Evolutionary conservation across 345 rosid genomes (phyloP).

Genomic region (Brassica juncea): DNA sequence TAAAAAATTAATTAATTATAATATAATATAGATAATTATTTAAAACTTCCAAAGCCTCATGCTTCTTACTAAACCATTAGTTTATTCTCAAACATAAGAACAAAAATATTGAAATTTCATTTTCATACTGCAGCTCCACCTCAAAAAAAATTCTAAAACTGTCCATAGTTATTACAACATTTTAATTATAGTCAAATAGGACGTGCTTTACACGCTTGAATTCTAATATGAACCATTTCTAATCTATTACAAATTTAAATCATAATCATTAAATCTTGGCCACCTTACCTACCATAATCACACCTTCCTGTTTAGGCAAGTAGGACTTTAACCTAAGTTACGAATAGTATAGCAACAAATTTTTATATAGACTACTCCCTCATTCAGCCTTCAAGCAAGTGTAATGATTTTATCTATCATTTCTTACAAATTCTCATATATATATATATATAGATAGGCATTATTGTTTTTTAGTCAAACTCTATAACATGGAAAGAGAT

Average conservation of each 20-base stretch:
- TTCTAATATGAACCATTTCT: not conserved
- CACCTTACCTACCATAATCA: not conserved
- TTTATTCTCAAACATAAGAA: not conserved
- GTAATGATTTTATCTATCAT: too few relatives aligned
- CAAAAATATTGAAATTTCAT: not conserved
- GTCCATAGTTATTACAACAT: not conserved
- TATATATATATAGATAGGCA: too few relatives aligned
- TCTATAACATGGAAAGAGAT: too few relatives aligned
- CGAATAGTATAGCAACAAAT: not conserved
- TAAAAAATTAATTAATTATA: too few relatives aligned
- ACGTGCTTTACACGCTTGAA: too few relatives aligned
- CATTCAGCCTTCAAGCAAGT: too few relatives aligned
- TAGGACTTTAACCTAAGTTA: not conserved
- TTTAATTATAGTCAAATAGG: too few relatives aligned
- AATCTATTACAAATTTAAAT: too few relatives aligned
- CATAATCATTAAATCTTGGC: not conserved
- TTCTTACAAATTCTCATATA: too few relatives aligned
- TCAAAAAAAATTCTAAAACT: not conserved
- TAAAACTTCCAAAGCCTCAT: not conserved
- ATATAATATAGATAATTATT: too few relatives aligned
- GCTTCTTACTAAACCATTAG: not conserved
- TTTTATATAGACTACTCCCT: too few relatives aligned
- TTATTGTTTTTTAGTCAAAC: too few relatives aligned
- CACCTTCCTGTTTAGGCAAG: not conserved
- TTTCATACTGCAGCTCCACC: not conserved